Base-by-base conservation (phyloP, 352 stramenopile species). In the Phytophthora boehmeriae region DNA sequence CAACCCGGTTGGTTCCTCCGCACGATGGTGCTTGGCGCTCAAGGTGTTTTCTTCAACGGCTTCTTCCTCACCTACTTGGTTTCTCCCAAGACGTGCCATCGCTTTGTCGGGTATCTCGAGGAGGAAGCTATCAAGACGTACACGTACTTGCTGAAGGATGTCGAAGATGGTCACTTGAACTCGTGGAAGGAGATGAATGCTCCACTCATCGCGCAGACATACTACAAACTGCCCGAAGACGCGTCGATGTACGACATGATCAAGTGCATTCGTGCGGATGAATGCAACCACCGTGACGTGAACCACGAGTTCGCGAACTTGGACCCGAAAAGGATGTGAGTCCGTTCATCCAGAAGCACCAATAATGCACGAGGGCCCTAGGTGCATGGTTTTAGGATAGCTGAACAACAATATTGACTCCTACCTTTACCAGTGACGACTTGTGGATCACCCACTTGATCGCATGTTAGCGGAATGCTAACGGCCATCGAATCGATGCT, bases 81-180 rank as follows among this genome's bases (percentile, higher is more conserved):
- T 13, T 94, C 89, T 5, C 93, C 92, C 5, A 80, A 78, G 32
- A 88, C 86, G 4, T 95, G 87, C 58, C 93, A 98, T 61, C 88
- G 90, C 53, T 95, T 97, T 45, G 92, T 98, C 11, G 92, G 92
- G 6, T 97, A 97, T 68, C 65, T 98, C 17, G 93, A 98, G 60
- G 90, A 97, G 70, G 83, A 98, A 65, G 92, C 90, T 14, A 89
- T 92, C 23, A 76, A 89, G 45, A 97, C 90, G 1, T 98, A 98
- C 75, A 96, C 92, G 10, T 92, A 86, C 17, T 79, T 97, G 54
- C 77, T 98, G 49, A 59, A 89, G 39, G 90, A 90, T 46, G 97
- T 98, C 47, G 75, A 97, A 14, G 73, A 82, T 27, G 88, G 70
- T 6, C 75, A 97, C 39, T 61, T 97, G 28, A 50, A 71, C 1